Percentiles rank a stretch among this genome's conserved stretches.
phyloP scores from a whole-genome alignment of 139 green algal species.

The Mychonastes homosphaera region DNA sequence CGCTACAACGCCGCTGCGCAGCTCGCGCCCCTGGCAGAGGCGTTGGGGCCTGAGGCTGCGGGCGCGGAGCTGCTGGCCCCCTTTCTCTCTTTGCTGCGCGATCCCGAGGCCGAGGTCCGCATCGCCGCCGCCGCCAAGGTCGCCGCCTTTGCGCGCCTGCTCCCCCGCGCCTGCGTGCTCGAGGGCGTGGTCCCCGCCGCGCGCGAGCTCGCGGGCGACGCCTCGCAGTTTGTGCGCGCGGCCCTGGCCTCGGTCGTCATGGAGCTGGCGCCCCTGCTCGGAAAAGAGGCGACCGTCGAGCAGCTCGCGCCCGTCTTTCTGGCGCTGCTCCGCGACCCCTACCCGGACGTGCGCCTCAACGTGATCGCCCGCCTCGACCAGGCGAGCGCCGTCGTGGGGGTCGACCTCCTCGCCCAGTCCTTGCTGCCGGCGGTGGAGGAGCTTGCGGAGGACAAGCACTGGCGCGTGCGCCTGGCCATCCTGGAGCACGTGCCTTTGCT shows the following conservation, averaged over 20 bases:
- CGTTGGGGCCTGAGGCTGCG: slow-evolving; percentile 63
- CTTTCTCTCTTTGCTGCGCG: slow-evolving; percentile 67
- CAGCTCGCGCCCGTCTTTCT: slow-evolving; percentile 93
- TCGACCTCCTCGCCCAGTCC: slow-evolving; percentile 83
- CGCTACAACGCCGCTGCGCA: slow-evolving; percentile 92
- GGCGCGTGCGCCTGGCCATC: slow-evolving; percentile 95
- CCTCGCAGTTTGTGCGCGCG: slow-evolving; percentile 82
- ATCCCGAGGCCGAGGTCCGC: slow-evolving; percentile 67
- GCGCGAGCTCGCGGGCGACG: slow-evolving; percentile 71
- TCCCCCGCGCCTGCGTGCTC: too few species aligned
- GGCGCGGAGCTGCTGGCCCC: slow-evolving; percentile 70
- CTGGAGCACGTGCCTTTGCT: slow-evolving; percentile 97
- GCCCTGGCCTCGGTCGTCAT: slow-evolving; percentile 89
- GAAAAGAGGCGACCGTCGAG: slow-evolving; percentile 72
- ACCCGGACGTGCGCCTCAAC: slow-evolving; percentile 92
- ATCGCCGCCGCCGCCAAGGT: slow-evolving; percentile 76
- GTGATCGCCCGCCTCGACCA: slow-evolving; percentile 97
- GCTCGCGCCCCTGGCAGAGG: slow-evolving; percentile 71
- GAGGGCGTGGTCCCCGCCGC: slow-evolving; percentile 67
- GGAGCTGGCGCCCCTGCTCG: slow-evolving; percentile 84
- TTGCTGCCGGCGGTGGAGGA: slow-evolving; percentile 95
- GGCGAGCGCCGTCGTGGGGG: slow-evolving; percentile 79
- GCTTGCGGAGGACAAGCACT: slow-evolving; percentile 95
- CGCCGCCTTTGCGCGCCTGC: slow-evolving; percentile 37
- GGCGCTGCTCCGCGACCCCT: slow-evolving; percentile 86